A percentile compares a stretch with the other conserved stretches of the same genome.
phyloP scores from a whole-genome alignment of 108 stramenopile species.

The Schizochytrium sp. region DNA sequence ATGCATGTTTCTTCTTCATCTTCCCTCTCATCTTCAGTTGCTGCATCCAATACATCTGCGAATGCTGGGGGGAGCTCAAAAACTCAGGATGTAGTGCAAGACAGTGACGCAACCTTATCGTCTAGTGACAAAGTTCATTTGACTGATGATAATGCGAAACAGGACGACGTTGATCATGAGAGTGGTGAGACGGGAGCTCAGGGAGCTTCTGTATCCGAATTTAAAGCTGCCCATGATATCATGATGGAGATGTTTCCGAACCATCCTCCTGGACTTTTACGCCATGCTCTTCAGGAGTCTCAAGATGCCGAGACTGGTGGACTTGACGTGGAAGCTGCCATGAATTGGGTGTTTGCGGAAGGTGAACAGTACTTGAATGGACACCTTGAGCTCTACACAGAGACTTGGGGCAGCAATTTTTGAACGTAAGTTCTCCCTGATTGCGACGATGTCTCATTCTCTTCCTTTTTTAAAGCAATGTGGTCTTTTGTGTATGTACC shows the following conservation, averaged over 20 bases:
- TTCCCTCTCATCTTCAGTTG: too few species aligned
- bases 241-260: constrained; percentile 17
- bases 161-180: not conserved
- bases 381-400: constrained; percentile 35
- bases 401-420: not conserved
- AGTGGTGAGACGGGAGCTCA: not conserved
- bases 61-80: too few species aligned
- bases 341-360: constrained; percentile 3
- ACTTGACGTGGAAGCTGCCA: not conserved
- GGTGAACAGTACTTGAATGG: constrained; percentile 40
- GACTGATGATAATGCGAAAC: not conserved
- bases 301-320: not conserved
- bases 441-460: not conserved
- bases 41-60: too few species aligned
- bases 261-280: constrained; percentile 6
- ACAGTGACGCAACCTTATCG: too few species aligned
- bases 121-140: too few species aligned
- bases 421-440: not conserved
- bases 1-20: too few species aligned
- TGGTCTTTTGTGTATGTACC: not conserved
- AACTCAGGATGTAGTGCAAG: too few species aligned
- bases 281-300: not conserved
- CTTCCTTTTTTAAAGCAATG: not conserved
- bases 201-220: not conserved
- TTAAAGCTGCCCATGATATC: not conserved